Evolutionary conservation across 108 stramenopile species (phyloP).

Genomic region (Skeletonema marinoi): DNA sequence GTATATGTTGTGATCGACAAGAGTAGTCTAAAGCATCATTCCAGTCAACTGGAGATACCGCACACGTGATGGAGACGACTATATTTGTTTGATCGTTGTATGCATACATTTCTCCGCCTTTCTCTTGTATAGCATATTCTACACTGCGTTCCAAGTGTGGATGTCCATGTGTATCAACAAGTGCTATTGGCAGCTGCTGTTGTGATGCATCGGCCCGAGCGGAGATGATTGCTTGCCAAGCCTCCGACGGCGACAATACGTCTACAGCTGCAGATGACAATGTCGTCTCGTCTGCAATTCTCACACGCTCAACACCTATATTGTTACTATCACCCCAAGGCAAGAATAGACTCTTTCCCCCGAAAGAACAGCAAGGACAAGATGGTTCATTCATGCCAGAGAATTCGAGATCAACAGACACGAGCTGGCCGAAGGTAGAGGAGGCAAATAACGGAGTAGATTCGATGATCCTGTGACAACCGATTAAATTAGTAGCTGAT

Average conservation of each 20-base stretch:
- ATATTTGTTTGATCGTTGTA: background rate
- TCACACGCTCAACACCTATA: background rate
- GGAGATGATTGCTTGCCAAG: conserved; percentile 22
- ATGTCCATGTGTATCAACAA: conserved; percentile 84
- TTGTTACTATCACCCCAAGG: conserved; percentile 6
- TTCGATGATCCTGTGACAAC: background rate
- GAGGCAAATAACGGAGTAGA: background rate
- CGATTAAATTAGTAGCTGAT: background rate
- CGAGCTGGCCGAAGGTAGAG: conserved; percentile 1
- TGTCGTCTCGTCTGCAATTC: background rate
- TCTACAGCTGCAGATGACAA: background rate
- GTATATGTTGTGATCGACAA: conserved; percentile 37
- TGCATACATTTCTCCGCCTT: background rate
- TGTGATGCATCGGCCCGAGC: background rate
- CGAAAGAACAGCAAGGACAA: conserved; percentile 50
- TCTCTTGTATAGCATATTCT: conserved; percentile 29
- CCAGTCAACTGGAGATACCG: conserved; percentile 75
- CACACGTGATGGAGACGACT: conserved; percentile 60
- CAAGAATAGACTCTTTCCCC: conserved; percentile 27
- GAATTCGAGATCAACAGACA: background rate
- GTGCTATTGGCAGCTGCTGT: conserved; percentile 12
- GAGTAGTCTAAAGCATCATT: conserved; percentile 62
- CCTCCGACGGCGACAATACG: conserved; percentile 29
- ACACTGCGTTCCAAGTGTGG: conserved; percentile 72
- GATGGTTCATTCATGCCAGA: conserved; percentile 7